These are phyloP conservation scores for Ophiostoma australiae DNA, from an alignment of 2,329 filamentous ascomycete species.

Conservation along the genomic window DNA sequence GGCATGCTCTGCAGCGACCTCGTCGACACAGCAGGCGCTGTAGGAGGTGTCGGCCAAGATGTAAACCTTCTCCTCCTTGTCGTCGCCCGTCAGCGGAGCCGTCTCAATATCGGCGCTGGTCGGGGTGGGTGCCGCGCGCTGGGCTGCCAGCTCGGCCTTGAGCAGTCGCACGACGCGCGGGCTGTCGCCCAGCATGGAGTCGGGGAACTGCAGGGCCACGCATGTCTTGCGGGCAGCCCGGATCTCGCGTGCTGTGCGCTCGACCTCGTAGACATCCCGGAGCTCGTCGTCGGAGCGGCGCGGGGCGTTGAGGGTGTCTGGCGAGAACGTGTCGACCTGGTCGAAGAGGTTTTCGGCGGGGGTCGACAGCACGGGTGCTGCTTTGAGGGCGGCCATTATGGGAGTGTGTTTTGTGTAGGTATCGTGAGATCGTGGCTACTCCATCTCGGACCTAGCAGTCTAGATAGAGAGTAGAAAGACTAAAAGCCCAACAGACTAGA, in stretches of 20 bases:
- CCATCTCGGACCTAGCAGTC: background rate
- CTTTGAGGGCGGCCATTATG: slow-evolving; percentile 46
- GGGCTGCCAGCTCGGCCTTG: slow-evolving; percentile 33
- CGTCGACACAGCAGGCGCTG: slow-evolving; percentile 93
- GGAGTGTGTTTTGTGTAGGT: background rate
- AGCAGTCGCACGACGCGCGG: slow-evolving; percentile 70
- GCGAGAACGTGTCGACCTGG: slow-evolving; percentile 40
- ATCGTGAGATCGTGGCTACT: background rate
- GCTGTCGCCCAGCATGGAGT: slow-evolving; percentile 84
- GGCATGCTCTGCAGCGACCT: slow-evolving; percentile 91
- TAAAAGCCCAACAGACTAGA: background rate
- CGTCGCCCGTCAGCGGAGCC: background rate
- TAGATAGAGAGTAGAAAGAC: background rate
- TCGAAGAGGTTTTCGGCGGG: slow-evolving; percentile 57
- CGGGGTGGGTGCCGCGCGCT: slow-evolving; percentile 8
- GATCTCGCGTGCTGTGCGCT: slow-evolving; percentile 72
- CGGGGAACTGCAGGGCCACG: slow-evolving; percentile 91
- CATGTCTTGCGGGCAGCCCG: slow-evolving; percentile 64
- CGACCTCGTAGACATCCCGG: slow-evolving; percentile 74
- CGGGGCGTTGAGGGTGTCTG: slow-evolving; percentile 32
- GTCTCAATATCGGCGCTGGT: background rate
- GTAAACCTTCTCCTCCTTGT: slow-evolving; percentile 53
- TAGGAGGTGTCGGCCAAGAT: slow-evolving; percentile 95
- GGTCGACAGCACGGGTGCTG: slow-evolving; percentile 59
- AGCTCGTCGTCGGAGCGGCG: slow-evolving; percentile 61